phyloP scores from a whole-genome alignment of 179 eudicot genomes.

The Actinidia chinensis region DNA sequence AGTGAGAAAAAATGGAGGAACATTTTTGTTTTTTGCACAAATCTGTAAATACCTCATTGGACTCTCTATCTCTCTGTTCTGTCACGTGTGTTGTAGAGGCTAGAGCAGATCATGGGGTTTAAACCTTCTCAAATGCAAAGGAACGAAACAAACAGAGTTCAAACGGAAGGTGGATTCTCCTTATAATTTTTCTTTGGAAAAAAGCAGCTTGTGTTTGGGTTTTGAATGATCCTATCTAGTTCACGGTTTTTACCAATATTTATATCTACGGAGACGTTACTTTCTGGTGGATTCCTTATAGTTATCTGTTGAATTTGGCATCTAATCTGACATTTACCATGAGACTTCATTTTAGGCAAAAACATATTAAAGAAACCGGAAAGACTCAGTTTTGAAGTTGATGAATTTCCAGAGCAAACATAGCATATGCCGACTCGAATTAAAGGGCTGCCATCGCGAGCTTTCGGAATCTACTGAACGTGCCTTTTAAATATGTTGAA shows the following conservation, averaged over 20 bases:
- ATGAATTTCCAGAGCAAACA: conserved; percentile 66
- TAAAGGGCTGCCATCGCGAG: conserved; percentile 94
- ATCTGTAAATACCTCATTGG: not conserved
- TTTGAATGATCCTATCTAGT: conserved; percentile 1
- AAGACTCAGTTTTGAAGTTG: conserved; percentile 71
- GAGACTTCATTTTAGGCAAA: conserved; percentile 45
- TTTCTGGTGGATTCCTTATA: not conserved
- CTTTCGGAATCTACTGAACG: conserved; percentile 84
- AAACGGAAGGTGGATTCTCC: not conserved
- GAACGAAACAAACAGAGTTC: too few relatives aligned
- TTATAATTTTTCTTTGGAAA: not conserved
- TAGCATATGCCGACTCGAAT: conserved; percentile 70
- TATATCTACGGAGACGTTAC: not conserved
- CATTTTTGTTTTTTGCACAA: not conserved
- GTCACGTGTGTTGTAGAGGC: too few relatives aligned
- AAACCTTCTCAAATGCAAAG: too few relatives aligned
- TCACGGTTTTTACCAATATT: not conserved
- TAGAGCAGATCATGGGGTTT: too few relatives aligned
- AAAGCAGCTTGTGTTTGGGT: too few relatives aligned
- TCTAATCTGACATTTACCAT: conserved; percentile 1
- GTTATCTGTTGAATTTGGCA: not conserved
- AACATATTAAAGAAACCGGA: conserved; percentile 67
- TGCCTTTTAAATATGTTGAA: conserved; percentile 60
- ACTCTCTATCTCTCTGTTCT: not conserved
- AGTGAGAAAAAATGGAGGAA: not conserved